A percentile compares a stretch with the other conserved stretches of the same genome.
These are phyloP conservation scores for Irpex lacteus DNA, from an alignment of 1,284 basidiomycete genomes.

Conservation along the genomic window DNA sequence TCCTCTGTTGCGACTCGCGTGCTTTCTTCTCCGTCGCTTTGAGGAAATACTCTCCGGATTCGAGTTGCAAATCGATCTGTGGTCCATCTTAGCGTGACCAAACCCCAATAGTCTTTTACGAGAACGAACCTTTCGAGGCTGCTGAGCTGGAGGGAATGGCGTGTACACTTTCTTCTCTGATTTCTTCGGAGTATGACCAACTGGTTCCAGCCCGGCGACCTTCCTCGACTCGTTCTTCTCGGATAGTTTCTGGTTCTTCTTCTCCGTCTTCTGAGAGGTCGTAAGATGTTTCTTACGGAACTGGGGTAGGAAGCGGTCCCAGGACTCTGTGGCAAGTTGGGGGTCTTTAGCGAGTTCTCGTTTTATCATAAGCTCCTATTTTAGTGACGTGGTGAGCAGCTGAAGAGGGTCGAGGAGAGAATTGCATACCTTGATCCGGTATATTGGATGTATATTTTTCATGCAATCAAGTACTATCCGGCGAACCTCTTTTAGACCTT, in stretches of 20 bases:
- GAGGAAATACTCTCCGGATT: slow-evolving; percentile 98
- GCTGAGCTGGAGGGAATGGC: slow-evolving; percentile 95
- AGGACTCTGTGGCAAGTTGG: slow-evolving; percentile 90
- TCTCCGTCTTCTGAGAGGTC: slow-evolving; percentile 87
- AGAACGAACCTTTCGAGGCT: slow-evolving; percentile 80
- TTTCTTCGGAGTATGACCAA: slow-evolving; percentile 40
- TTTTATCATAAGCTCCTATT: slow-evolving; percentile 96
- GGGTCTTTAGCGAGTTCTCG: slow-evolving; percentile 98
- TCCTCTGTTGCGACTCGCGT: slow-evolving; percentile 59
- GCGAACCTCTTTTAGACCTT: slow-evolving; percentile 93
- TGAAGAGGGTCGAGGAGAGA: no score
- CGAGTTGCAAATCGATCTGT: slow-evolving; percentile 89
- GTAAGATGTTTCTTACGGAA: slow-evolving; percentile 93
- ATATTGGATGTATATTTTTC: slow-evolving; percentile 99
- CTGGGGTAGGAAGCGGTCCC: slow-evolving; percentile 97
- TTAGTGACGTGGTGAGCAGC: not conserved
- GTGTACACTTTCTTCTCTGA: slow-evolving; percentile 95
- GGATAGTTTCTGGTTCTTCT: slow-evolving; percentile 71
- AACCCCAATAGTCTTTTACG: not conserved
- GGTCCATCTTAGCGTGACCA: not conserved
- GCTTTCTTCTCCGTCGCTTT: slow-evolving; percentile 81
- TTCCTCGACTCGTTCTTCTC: slow-evolving; percentile 57
- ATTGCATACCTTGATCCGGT: slow-evolving; percentile 85
- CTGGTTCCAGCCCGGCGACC: slow-evolving; percentile 54
- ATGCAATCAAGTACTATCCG: slow-evolving; percentile 97